phyloP scores from a whole-genome alignment of 202 grass and related monocot genomes.

The Sporobolus alterniflorus region DNA sequence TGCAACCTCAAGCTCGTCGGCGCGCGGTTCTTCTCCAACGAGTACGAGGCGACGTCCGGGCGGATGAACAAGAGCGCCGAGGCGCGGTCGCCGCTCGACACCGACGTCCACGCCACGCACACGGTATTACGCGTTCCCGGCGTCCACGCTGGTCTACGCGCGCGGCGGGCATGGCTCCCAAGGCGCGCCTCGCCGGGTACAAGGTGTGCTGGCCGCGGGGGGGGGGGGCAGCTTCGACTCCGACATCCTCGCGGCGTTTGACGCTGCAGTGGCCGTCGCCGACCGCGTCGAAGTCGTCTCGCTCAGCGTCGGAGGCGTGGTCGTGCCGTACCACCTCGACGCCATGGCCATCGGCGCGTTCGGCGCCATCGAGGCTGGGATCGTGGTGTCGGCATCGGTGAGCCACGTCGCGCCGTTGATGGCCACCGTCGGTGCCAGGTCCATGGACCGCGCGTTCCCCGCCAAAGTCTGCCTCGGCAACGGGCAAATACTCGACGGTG shows the following conservation, averaged over 20 bases:
- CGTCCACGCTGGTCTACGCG: conserved; percentile 88
- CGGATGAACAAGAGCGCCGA: conserved; percentile 86
- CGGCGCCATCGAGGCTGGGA: conserved; percentile 81
- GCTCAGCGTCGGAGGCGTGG: conserved; percentile 84
- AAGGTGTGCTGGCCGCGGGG: conserved; percentile 99
- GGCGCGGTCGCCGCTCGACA: conserved; percentile 77
- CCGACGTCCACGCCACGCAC: conserved; percentile 86
- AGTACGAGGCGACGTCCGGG: conserved; percentile 88
- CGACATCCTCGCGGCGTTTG: conserved; percentile 95
- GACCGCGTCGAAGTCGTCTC: conserved; percentile 86
- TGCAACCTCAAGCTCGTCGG: conserved; percentile 94
- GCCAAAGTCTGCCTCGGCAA: conserved; percentile 76
- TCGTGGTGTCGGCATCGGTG: conserved; percentile 87
- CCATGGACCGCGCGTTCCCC: conserved; percentile 95
- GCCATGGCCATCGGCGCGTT: conserved; percentile 92
- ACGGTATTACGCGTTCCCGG: conserved; percentile 95
- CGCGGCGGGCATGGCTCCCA: conserved; percentile 89
- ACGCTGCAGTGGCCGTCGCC: conserved; percentile 75
- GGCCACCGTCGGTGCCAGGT: conserved; percentile 83
- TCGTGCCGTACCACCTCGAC: conserved; percentile 92
- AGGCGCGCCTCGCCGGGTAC: conserved; percentile 86
- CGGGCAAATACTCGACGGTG: conserved; percentile 67
- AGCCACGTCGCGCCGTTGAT: conserved; percentile 95
- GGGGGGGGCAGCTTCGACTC: conserved; percentile 82
- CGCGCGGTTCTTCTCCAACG: conserved; percentile 74